phyloP scores from a whole-genome alignment of 306 rosid species.

The Fagus crenata region DNA sequence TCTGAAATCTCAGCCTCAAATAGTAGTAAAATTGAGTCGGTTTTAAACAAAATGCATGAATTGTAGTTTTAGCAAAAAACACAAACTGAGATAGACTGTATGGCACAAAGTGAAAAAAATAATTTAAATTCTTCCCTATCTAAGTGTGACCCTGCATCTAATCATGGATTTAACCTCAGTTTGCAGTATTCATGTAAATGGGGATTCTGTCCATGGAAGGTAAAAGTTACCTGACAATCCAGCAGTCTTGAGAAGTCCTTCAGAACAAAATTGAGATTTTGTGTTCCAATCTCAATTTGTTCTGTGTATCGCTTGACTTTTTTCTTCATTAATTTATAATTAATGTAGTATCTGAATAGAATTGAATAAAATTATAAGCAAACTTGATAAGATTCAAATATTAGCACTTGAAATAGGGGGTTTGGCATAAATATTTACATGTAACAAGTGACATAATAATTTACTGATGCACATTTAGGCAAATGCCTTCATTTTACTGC shows the following conservation, averaged over 20 bases:
- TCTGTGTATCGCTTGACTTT: conserved; percentile 64
- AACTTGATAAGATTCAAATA: neutral
- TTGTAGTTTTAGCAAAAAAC: neutral
- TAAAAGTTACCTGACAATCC: conserved; percentile 58
- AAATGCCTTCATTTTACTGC: neutral
- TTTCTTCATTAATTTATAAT: conserved; percentile 85
- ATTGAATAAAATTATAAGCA: neutral
- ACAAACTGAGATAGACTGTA: neutral
- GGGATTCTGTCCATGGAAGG: neutral
- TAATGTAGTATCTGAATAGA: conserved; percentile 62
- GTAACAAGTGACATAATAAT: neutral
- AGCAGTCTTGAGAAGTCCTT: conserved; percentile 72
- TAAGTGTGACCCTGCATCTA: neutral
- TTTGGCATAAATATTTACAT: conserved; percentile 3
- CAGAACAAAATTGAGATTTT: conserved; percentile 57
- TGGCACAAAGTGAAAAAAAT: neutral
- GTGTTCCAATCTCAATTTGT: conserved; percentile 59
- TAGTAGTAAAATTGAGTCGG: neutral
- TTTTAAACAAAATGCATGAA: neutral
- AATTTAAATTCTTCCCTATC: neutral
- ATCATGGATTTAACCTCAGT: neutral
- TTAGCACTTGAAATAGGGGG: neutral
- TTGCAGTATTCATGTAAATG: neutral
- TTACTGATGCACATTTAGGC: neutral
- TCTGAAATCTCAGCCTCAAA: neutral